Base-by-base conservation (phyloP, 2,329 filamentous ascomycete species). In the Monilinia vaccinii-corymbosi region DNA sequence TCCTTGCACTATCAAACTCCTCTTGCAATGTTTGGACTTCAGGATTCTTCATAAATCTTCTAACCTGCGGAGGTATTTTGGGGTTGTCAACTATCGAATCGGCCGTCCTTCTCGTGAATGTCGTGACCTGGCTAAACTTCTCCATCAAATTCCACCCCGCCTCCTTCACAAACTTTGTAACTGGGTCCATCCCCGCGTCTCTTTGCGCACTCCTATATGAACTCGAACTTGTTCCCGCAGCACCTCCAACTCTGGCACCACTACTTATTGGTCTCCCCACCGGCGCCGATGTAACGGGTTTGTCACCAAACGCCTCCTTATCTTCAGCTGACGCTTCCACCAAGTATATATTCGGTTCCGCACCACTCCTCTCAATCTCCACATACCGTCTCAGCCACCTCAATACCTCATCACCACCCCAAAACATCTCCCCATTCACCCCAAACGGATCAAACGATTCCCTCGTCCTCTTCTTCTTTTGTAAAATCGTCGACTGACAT, bases 91-190 rank as follows among this genome's bases (percentile, higher is more conserved):
- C 84, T 49, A 97, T 84, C 53, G 96, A 91, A 68, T 96, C 91
- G 0, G 94, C 94, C 0, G 95, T 96, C 62, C 93, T 83, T 60
- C 92, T 79, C 0, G 94, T 97, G 70, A 99, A 97, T 0, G 91
- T 97, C 0, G 94, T 99, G 50, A 99, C 94, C 72, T 96, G 94
- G 75, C 91, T 96, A 70, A 99, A 88, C 73, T 95, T 94, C 74
- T 99, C 94, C 76, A 99, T 83, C 60, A 99, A 86, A 65, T 90
- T 97, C 94, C 94, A 99, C 38, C 92, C 85, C 0, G 93, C 91
- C 73, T 97, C 92, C 72, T 97, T 97, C 65, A 97, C 80, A 49
- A 92, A 89, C 73, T 96, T 97, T 65, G 89, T 89, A 52, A 99
- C 84, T 0, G 93, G 92, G 70, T 99, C 93, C 89, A 96, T 95